These are phyloP conservation scores for Hymenoscyphus salicellus DNA, from an alignment of 2,329 filamentous ascomycete genomes.

Conservation along the genomic window DNA sequence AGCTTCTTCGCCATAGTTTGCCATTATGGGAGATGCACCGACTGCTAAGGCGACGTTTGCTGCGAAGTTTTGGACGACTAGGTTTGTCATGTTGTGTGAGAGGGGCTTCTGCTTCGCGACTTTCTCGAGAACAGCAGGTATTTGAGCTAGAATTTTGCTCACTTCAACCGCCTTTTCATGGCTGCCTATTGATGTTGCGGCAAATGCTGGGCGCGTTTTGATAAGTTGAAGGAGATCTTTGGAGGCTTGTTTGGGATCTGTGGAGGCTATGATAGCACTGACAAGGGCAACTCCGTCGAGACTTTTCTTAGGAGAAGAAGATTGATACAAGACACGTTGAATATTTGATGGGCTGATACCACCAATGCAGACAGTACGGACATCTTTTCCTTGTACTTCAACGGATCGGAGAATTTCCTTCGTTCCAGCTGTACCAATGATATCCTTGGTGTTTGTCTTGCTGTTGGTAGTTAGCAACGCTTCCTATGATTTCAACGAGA, in stretches of 20 bases:
- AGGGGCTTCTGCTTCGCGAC: conserved; percentile 67
- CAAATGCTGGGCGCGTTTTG: conserved; percentile 31
- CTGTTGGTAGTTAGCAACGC: conserved; percentile 41
- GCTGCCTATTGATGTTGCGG: conserved; percentile 15
- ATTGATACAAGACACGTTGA: conserved; percentile 71
- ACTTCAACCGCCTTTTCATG: conserved; percentile 24
- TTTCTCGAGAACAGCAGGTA: conserved; percentile 50
- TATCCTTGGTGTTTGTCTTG: conserved; percentile 81
- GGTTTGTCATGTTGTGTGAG: conserved; percentile 95
- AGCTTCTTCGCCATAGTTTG: conserved; percentile 80
- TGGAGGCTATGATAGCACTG: conserved; percentile 77
- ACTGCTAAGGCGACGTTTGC: conserved; percentile 84
- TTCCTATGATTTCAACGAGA: neutral
- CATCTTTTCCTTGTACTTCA: conserved; percentile 34
- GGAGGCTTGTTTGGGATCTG: conserved; percentile 63
- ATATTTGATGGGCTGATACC: conserved; percentile 78
- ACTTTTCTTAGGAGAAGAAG: conserved; percentile 48
- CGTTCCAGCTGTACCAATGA: conserved; percentile 72
- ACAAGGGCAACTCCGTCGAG: conserved; percentile 85
- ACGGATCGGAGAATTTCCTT: conserved; percentile 64
- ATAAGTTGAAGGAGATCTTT: conserved; percentile 57
- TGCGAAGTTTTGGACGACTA: conserved; percentile 92
- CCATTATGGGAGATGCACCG: conserved; percentile 91
- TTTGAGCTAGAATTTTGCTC: conserved; percentile 24
- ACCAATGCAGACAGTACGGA: conserved; percentile 79